Evolutionary conservation across 2,329 filamentous ascomycete species (phyloP).

Genomic region (Ophiostoma australiae): DNA sequence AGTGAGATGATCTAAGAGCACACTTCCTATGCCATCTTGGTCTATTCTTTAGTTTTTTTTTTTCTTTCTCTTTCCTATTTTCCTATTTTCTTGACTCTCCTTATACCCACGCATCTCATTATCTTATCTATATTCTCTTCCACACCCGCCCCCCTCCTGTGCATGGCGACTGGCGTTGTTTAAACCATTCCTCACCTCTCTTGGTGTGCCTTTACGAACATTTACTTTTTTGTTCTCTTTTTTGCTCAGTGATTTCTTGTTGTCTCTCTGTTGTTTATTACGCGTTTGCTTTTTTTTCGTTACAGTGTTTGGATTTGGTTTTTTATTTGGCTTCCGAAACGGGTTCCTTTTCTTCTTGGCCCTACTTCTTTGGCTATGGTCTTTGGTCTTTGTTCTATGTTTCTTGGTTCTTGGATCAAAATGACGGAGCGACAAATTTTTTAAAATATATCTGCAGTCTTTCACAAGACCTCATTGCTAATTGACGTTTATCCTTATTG

Average conservation of each 20-base stretch:
- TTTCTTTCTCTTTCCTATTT: not conserved
- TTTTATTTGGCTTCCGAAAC: not conserved
- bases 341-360: not conserved
- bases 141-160: conserved; percentile 26
- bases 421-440: conserved; percentile 10
- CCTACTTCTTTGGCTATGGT: not conserved
- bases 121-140: not conserved
- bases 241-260: not conserved
- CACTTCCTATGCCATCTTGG: not conserved
- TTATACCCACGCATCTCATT: conserved; percentile 14
- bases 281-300: not conserved
- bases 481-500: conserved; percentile 31
- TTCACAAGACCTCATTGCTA: conserved; percentile 13
- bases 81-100: conserved; percentile 15
- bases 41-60: not conserved
- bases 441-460: conserved; percentile 14
- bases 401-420: not conserved
- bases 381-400: no score
- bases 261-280: not conserved
- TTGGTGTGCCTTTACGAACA: not conserved
- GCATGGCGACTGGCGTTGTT: conserved; percentile 38
- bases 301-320: not conserved
- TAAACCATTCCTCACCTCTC: conserved; percentile 22
- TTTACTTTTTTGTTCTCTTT: not conserved
- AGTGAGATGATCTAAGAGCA: conserved; percentile 51